Percentiles rank a stretch among this genome's conserved stretches.
phyloP scores from a whole-genome alignment of 2,329 filamentous ascomycete genomes.

The Penicillium rolfsii region DNA sequence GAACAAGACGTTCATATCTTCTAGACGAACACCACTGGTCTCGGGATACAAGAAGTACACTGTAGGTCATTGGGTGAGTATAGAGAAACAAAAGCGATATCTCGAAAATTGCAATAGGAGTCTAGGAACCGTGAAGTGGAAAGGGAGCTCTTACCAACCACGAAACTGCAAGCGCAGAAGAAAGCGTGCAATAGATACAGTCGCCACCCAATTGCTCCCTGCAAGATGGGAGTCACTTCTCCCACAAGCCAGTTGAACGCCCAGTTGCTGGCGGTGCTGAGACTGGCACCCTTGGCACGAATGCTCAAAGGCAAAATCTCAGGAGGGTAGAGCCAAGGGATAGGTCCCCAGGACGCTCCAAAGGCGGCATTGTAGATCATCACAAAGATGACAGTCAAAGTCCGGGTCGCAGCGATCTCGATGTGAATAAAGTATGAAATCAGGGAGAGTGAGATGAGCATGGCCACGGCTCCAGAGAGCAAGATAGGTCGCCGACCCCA shows the following conservation, averaged over 20 bases:
- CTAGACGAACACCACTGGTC: constrained; percentile 89
- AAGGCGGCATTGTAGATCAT: constrained; percentile 99
- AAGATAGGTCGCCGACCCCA: constrained; percentile 90
- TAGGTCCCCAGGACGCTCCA: constrained; percentile 95
- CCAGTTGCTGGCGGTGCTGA: constrained; percentile 97
- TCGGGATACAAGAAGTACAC: constrained; percentile 98
- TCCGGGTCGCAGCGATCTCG: constrained; percentile 74
- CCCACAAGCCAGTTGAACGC: constrained; percentile 98
- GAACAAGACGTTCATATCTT: constrained; percentile 95
- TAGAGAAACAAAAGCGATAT: not conserved
- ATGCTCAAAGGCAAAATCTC: constrained; percentile 97
- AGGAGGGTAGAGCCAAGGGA: constrained; percentile 98
- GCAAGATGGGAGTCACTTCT: constrained; percentile 89
- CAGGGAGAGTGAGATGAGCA: constrained; percentile 82
- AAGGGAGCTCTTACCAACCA: constrained; percentile 72
- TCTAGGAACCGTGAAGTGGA: not conserved
- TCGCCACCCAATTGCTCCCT: constrained; percentile 90
- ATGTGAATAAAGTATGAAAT: constrained; percentile 97
- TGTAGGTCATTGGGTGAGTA: constrained; percentile 44
- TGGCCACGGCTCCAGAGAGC: constrained; percentile 83
- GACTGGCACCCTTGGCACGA: constrained; percentile 91
- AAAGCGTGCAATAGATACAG: constrained; percentile 95
- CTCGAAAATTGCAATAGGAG: not conserved
- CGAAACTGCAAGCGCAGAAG: constrained; percentile 92
- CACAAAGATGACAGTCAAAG: constrained; percentile 87